These are phyloP conservation scores for Trapa incisa DNA, from an alignment of 345 rosid genomes.

Conservation along the genomic window DNA sequence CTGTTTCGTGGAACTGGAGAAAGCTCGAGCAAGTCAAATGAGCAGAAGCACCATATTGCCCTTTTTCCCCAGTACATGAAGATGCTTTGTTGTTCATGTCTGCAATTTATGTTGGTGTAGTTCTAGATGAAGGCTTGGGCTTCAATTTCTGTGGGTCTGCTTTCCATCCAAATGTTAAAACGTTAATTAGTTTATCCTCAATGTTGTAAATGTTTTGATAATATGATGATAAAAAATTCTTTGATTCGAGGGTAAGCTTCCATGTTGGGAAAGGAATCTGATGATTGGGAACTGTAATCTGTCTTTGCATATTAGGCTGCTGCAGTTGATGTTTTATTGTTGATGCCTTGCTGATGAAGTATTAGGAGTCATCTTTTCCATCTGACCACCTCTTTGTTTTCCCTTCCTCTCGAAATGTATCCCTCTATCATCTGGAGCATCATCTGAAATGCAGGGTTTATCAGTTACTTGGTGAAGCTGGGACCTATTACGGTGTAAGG, in stretches of 20 bases:
- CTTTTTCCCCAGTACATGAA: neutral
- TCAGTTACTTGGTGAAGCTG: slow-evolving; percentile 82
- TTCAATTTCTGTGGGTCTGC: neutral
- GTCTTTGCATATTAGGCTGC: neutral
- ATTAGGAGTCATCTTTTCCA: neutral
- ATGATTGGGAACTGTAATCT: neutral
- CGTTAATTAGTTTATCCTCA: neutral
- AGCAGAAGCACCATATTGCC: neutral
- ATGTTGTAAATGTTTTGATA: neutral
- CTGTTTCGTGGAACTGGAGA: neutral
- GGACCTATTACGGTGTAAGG: slow-evolving; percentile 78
- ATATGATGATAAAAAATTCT: no score
- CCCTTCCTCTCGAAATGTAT: neutral
- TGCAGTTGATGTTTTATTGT: neutral
- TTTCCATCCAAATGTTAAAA: neutral
- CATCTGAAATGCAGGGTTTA: slow-evolving; percentile 46
- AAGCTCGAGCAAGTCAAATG: neutral
- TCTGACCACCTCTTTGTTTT: neutral
- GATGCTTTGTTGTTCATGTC: neutral
- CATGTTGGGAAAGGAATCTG: neutral
- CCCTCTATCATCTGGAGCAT: neutral
- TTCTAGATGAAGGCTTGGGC: neutral
- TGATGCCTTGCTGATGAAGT: neutral
- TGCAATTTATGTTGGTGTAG: neutral
- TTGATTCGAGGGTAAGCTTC: neutral